Conservation (phyloP, 2,329 filamentous ascomycete genomes). For the Huntiella decipiens region DNA sequence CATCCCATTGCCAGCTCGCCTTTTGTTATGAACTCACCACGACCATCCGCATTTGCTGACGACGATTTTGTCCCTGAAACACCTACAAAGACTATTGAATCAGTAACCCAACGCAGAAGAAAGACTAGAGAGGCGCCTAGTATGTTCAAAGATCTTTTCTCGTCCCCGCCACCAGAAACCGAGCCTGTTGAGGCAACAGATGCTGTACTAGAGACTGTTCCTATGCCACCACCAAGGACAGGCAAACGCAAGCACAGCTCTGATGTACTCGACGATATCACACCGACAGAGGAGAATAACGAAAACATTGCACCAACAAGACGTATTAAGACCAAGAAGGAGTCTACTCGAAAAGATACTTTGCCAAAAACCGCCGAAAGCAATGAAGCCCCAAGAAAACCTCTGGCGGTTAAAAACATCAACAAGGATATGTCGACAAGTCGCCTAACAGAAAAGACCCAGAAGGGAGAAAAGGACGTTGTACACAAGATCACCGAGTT, state of each 20-base stretch:
- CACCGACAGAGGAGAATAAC: conserved; percentile 1
- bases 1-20: conserved; percentile 17
- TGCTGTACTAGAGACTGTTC: neutral
- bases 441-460: conserved; percentile 1
- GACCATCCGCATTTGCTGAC: conserved; percentile 39
- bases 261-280: neutral
- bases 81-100: conserved; percentile 2
- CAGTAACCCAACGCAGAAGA: too few relatives aligned
- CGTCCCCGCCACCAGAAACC: too few relatives aligned
- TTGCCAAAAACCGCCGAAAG: conserved; percentile 15
- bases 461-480: conserved; percentile 1
- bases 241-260: conserved; percentile 9
- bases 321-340: conserved; percentile 26
- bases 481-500: neutral
- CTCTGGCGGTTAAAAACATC: conserved; percentile 37
- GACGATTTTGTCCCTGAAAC: conserved; percentile 20
- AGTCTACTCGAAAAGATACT: conserved; percentile 25
- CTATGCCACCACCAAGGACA: conserved; percentile 1
- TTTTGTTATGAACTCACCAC: conserved; percentile 44
- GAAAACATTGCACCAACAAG: conserved; percentile 6
- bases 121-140: too few relatives aligned
- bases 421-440: conserved; percentile 32
- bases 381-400: conserved; percentile 22
- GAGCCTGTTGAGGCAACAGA: neutral
- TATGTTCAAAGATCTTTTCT: too few relatives aligned